A percentile compares a stretch with the other conserved stretches of the same genome.
These are phyloP conservation scores for Pulveroboletus sp. DNA, from an alignment of 768 basidiomycete genomes.

Conservation along the genomic window DNA sequence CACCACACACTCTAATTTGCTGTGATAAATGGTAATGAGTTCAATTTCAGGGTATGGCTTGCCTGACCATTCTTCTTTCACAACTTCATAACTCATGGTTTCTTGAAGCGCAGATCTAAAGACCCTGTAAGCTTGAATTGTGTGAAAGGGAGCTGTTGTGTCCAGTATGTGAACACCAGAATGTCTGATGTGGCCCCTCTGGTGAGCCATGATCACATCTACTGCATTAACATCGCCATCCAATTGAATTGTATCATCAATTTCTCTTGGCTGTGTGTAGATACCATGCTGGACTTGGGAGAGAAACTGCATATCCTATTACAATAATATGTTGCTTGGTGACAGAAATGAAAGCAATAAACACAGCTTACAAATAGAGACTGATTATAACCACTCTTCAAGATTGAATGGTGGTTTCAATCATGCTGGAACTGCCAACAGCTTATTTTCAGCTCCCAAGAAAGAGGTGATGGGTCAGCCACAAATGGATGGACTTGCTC, in stretches of 20 bases:
- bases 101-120: background rate
- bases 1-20: background rate
- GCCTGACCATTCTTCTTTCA: slow-evolving; percentile 1
- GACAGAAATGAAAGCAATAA: no score
- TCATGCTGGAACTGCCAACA: slow-evolving; percentile 31
- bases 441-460: slow-evolving; percentile 37
- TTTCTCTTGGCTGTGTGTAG: no score
- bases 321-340: background rate
- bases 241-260: no score
- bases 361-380: background rate
- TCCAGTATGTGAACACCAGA: background rate
- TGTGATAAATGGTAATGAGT: slow-evolving; percentile 1
- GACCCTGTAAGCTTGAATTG: background rate
- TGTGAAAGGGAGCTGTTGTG: background rate
- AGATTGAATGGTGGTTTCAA: slow-evolving; percentile 41
- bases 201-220: background rate
- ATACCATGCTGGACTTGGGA: background rate
- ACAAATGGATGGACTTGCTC: slow-evolving; percentile 34
- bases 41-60: slow-evolving; percentile 2
- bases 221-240: background rate
- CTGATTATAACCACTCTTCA: background rate
- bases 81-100: slow-evolving; percentile 5
- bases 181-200: background rate
- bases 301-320: slow-evolving; percentile 6
- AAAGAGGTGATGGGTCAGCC: slow-evolving; percentile 43